These are phyloP conservation scores for Colletotrichum sp. DNA, from an alignment of 2,329 filamentous ascomycete species.

Conservation along the genomic window DNA sequence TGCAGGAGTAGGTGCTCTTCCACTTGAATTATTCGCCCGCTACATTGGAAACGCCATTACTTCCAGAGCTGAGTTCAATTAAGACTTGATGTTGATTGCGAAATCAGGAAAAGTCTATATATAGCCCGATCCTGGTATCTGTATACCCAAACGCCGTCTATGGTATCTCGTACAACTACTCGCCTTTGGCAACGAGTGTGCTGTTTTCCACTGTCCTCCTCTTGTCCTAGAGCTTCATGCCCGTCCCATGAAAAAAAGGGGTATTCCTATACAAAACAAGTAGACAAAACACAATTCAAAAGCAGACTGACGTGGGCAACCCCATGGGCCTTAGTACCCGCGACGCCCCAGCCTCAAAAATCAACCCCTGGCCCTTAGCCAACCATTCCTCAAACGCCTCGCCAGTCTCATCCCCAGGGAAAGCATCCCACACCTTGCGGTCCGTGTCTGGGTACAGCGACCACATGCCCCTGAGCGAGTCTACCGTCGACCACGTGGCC, in stretches of 20 bases:
- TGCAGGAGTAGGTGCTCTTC: background rate
- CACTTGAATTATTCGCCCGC: background rate
- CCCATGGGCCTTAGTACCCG: background rate
- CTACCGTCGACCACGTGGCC: slow-evolving; percentile 39
- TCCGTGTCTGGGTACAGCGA: slow-evolving; percentile 45
- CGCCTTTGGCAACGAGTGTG: background rate
- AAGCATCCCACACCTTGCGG: slow-evolving; percentile 44
- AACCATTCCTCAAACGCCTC: slow-evolving; percentile 46
- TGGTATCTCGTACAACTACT: background rate
- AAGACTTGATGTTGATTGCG: background rate
- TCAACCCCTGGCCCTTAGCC: slow-evolving; percentile 39
- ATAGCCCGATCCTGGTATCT: background rate
- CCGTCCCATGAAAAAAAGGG: background rate
- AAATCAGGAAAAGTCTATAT: background rate
- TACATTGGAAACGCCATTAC: no score
- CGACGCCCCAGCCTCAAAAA: slow-evolving; percentile 42
- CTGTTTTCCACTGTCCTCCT: background rate
- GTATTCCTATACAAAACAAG: background rate
- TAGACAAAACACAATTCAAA: background rate
- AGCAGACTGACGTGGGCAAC: background rate
- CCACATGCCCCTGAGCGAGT: slow-evolving; percentile 39
- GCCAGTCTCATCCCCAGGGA: slow-evolving; percentile 40
- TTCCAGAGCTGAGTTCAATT: background rate
- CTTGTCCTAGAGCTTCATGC: background rate
- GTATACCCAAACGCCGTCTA: background rate